These are phyloP conservation scores for Tuber indicum DNA, from an alignment of 495 filamentous ascomycete genomes.

Conservation along the genomic window DNA sequence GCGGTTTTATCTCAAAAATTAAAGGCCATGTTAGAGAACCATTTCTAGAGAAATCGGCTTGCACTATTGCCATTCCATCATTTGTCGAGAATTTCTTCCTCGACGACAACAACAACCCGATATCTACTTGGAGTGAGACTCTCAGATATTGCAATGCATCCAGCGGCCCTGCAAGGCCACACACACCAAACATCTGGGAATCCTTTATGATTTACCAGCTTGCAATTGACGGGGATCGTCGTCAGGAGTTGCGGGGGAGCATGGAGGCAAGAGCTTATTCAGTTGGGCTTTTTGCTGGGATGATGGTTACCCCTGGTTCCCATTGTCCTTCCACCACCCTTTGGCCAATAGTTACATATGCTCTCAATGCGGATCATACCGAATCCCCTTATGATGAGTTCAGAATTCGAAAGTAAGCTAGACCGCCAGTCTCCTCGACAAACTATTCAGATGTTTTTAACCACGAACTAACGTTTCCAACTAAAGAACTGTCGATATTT, in stretches of 20 bases:
- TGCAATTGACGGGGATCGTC: neutral
- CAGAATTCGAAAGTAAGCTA: neutral
- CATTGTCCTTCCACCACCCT: neutral
- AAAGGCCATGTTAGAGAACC: too few species aligned
- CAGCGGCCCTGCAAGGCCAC: neutral
- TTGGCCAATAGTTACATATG: neutral
- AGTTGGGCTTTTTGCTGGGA: neutral
- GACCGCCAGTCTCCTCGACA: neutral
- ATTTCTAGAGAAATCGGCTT: too few species aligned
- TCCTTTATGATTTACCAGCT: neutral
- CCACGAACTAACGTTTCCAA: neutral
- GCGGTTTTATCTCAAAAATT: too few species aligned
- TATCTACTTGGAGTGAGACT: neutral
- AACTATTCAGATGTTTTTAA: neutral
- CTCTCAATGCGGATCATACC: neutral
- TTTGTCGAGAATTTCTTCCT: conserved; percentile 4
- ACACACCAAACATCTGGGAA: neutral
- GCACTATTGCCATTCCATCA: too few species aligned
- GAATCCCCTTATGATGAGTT: neutral
- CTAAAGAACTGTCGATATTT: neutral
- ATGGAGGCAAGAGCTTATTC: neutral
- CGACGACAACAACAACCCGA: neutral
- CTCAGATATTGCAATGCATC: neutral
- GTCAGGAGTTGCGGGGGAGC: neutral
- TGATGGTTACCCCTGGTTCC: neutral